A percentile compares a stretch with the other conserved stretches of the same genome.
Evolutionary conservation across 169 alveolate genomes (phyloP).

Genomic region (Plasmodium cynomolgi): DNA sequence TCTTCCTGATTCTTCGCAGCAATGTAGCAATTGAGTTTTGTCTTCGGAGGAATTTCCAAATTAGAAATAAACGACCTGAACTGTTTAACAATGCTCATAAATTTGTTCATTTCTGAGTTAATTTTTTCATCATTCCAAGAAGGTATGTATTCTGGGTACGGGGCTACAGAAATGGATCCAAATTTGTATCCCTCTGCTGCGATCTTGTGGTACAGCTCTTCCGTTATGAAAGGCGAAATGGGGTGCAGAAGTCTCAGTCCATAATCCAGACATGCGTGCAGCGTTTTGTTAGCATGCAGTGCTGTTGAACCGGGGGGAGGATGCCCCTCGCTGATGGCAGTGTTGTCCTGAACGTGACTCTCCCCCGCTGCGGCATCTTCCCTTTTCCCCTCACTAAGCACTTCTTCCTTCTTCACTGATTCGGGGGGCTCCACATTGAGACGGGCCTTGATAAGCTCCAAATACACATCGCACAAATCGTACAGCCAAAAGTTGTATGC

Average conservation of each 20-base stretch:
- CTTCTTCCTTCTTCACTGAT: not conserved
- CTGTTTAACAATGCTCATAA: slow-evolving; percentile 79
- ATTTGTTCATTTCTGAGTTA: slow-evolving; percentile 70
- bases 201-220: slow-evolving; percentile 96
- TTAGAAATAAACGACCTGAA: slow-evolving; percentile 83
- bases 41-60: slow-evolving; percentile 85
- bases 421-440: slow-evolving; percentile 61
- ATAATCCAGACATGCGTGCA: slow-evolving; percentile 88
- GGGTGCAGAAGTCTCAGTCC: slow-evolving; percentile 96
- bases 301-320: not conserved
- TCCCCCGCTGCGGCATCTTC: not conserved
- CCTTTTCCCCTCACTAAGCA: slow-evolving; percentile 6
- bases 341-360: slow-evolving; percentile 55
- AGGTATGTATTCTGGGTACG: slow-evolving; percentile 76
- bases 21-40: slow-evolving; percentile 78
- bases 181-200: slow-evolving; percentile 81
- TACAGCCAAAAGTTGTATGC: slow-evolving; percentile 96
- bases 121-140: slow-evolving; percentile 68
- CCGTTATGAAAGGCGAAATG: slow-evolving; percentile 97
- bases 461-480: slow-evolving; percentile 97
- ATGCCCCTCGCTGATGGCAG: slow-evolving; percentile 75
- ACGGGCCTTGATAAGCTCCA: slow-evolving; percentile 94
- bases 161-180: slow-evolving; percentile 79
- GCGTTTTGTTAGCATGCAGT: slow-evolving; percentile 76
- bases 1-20: slow-evolving; percentile 77